phyloP scores from a whole-genome alignment of 805 yeast genomes.

The Candida xyloterini region DNA sequence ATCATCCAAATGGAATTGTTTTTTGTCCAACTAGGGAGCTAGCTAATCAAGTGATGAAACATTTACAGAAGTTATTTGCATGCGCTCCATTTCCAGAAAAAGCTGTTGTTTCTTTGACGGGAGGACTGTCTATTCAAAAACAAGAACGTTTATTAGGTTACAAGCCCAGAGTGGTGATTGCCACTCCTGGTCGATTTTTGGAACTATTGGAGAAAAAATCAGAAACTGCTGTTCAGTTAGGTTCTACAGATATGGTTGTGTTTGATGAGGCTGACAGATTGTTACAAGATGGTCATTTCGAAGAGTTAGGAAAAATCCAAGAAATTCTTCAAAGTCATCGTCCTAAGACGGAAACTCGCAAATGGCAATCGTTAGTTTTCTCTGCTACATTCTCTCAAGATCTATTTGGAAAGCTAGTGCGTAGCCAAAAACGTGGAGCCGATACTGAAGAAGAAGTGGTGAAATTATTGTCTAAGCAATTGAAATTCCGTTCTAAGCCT shows the following conservation, averaged over 20 bases:
- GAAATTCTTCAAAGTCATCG: conserved; percentile 56
- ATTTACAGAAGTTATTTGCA: conserved; percentile 56
- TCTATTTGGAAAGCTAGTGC: conserved; percentile 70
- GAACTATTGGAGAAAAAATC: conserved; percentile 71
- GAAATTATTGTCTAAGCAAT: conserved; percentile 60
- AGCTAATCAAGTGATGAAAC: conserved; percentile 89
- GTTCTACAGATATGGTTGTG: conserved; percentile 53
- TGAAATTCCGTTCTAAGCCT: conserved; percentile 69
- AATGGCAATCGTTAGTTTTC: conserved; percentile 85
- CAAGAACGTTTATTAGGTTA: conserved; percentile 77
- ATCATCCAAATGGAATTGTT: conserved; percentile 67
- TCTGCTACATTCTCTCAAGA: conserved; percentile 91
- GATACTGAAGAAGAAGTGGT: conserved; percentile 54
- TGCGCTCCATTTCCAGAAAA: conserved; percentile 40
- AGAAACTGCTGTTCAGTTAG: conserved; percentile 39
- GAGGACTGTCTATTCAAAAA: conserved; percentile 92
- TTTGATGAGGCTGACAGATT: conserved; percentile 96
- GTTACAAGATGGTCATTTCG: conserved; percentile 93
- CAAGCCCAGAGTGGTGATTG: conserved; percentile 80
- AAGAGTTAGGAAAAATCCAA: conserved; percentile 80
- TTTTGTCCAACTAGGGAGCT: conserved; percentile 96
- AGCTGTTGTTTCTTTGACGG: conserved; percentile 78
- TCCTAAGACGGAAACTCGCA: conserved; percentile 38
- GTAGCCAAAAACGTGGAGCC: conserved; percentile 35
- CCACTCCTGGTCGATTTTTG: conserved; percentile 92